Base-by-base conservation (phyloP, 768 basidiomycete genomes). In the Calocybe indica region DNA sequence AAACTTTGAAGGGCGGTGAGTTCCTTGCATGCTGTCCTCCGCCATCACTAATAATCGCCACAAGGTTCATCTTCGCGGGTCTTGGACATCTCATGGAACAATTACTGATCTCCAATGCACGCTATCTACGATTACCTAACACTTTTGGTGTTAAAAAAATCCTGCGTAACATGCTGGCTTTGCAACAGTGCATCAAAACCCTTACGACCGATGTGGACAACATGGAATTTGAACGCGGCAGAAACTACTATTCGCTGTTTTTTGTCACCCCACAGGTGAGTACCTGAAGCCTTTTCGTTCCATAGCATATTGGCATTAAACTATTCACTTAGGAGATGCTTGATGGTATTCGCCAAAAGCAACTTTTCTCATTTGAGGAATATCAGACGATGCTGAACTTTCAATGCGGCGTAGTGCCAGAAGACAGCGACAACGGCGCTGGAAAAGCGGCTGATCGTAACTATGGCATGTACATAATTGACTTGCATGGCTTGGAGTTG, bases 301-400 rank as follows among this genome's bases (percentile, higher is more conserved):
- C 22, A 22, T 22, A 22, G 4, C 22, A 1, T 4, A 2, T 4
- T 22, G 22, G 22, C 22, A 22, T 31, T 35, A 5, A 30, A 9
- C 9, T 29, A 0, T 7, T 12, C 45, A 11, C 34, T 7, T 49
- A 95, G 92, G 79, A 78, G 44, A 82, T 97, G 77, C 71, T 97
- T 42, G 82, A 88, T 29, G 66, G 74, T 8, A 80, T 92, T 46
- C 80, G 83, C 28, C 54, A 70, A 41, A 72, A 75, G 52, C 80
- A 78, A 52, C 65, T 65, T 35, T 97, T 91, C 69, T 79, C 75
- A 4, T 95, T 96, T 55, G 93, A 95, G 54, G 90, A 97, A 59
- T 97, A 95, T 65, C 88, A 92, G 62, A 78, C 80, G 6, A 92
- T 98, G 75, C 75, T 97, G 41, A 86, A 83, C 56, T 74, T 97